Percentiles rank a stretch among this genome's conserved stretches.
Conservation (phyloP, 192 early-diverging fungal species). For the Dissophora ornata region DNA sequence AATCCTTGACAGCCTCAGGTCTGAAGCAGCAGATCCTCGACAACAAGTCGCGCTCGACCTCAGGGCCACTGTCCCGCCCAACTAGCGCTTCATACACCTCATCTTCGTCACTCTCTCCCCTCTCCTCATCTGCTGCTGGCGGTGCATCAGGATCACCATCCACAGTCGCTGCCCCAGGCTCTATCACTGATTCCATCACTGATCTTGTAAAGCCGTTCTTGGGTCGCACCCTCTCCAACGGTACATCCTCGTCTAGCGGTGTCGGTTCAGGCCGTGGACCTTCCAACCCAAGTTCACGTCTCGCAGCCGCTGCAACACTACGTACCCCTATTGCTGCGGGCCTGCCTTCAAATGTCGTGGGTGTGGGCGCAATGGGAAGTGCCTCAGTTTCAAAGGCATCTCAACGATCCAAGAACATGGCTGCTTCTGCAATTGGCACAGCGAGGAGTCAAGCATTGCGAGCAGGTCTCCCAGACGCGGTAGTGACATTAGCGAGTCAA, state of each 20-base stretch:
- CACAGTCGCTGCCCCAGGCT: neutral
- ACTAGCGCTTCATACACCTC: neutral
- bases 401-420: constrained; percentile 38
- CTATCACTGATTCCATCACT: constrained; percentile 34
- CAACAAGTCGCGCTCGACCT: constrained; percentile 24
- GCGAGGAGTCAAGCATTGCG: constrained; percentile 39
- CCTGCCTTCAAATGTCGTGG: constrained; percentile 28
- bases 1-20: constrained; percentile 27
- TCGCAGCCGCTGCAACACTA: constrained; percentile 27
- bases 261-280: constrained; percentile 29
- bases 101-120: neutral
- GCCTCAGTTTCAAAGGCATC: constrained; percentile 39
- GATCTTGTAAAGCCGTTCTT: constrained; percentile 44
- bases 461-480: constrained; percentile 18
- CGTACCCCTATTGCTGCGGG: constrained; percentile 52
- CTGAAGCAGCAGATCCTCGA: constrained; percentile 43
- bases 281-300: constrained; percentile 19
- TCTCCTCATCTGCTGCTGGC: neutral
- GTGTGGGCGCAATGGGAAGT: constrained; percentile 39
- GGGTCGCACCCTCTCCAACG: constrained; percentile 13
- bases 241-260: neutral
- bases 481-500: constrained; percentile 31
- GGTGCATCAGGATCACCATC: neutral
- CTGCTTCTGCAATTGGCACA: constrained; percentile 33
- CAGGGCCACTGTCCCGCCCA: neutral